phyloP scores from a whole-genome alignment of 306 rosid genomes.

The Erythrophleum fordii region DNA sequence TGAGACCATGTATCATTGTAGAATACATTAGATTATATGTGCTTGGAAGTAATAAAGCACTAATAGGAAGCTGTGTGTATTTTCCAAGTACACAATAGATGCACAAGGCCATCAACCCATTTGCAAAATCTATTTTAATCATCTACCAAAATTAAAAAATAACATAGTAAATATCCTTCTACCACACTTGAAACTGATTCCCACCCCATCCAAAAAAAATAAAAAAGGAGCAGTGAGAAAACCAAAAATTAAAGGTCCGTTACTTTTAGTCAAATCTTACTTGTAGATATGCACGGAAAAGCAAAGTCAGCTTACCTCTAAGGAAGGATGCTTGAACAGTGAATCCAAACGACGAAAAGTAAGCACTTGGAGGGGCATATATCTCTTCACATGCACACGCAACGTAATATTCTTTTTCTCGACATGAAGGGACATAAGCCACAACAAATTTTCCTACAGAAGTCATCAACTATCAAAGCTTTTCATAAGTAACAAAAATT shows the following conservation, averaged over 20 bases:
- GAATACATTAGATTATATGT: background rate
- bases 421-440: conserved; percentile 78
- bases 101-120: background rate
- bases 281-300: conserved; percentile 19
- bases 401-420: conserved; percentile 91
- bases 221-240: background rate
- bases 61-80: background rate
- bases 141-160: background rate
- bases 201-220: background rate
- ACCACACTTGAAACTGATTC: background rate
- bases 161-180: background rate
- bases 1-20: background rate
- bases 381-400: conserved; percentile 95
- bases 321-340: conserved; percentile 89
- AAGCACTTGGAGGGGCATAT: conserved; percentile 93
- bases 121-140: background rate
- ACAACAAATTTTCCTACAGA: conserved; percentile 80
- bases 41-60: background rate
- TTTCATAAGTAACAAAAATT: conserved; percentile 29
- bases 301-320: conserved; percentile 60
- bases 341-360: conserved; percentile 84
- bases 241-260: background rate
- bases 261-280: background rate
- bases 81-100: background rate
- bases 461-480: conserved; percentile 40